Evolutionary conservation across 1,284 basidiomycete species (phyloP), one percentile per base, ranked within the genome.

Genomic region (Apiotrichum veenhuisii): DNA sequence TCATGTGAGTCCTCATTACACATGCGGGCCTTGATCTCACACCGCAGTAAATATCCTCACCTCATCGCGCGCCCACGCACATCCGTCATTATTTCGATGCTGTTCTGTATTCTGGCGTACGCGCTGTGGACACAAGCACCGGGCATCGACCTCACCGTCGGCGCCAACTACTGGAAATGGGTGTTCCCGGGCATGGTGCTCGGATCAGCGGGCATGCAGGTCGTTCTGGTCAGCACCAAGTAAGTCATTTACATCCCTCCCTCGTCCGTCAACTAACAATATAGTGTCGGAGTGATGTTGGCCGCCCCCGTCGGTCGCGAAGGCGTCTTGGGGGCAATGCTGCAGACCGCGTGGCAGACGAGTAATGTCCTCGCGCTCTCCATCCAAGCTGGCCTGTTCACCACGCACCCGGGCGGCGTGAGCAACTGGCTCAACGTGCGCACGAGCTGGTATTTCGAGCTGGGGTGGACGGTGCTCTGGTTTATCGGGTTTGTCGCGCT

Each of bases 131-230:
- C 59, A n/a, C 51, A 52, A 38, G 58, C 55, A 7, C 27, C 50
- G 17, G 46, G 49, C n/a, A 37, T 59, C 14, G 30, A 30, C 30
- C 30, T 30, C 30, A 30, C 30, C 40, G 43, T 50, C 36, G 49
- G 57, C 17, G 55, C 27, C 30, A 53, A 58, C 27, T 68, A 66
- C 52, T 68, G 66, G 66, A 47, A 51, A 22, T 64, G 51, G 41
- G 50, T 50, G 11, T 64, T 67, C 52, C 66, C 66, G 18, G 61
- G 56, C 40, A 57, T 63, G 48, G 44, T 66, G 33, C 27, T 66
- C 20, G 64, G 67, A n/a, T 57, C 56, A 2, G 58, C 48, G 5
- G 58, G 58, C 30, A 56, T 54, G 45, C 63, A 64, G 58, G 54
- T 64, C 15, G 50, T 40, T 23, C 62, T 65, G 44, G 36, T 68